Percentiles rank a stretch among this genome's conserved stretches.
Conservation (phyloP, 2,329 filamentous ascomycete genomes). For the Venturia pyrina region DNA sequence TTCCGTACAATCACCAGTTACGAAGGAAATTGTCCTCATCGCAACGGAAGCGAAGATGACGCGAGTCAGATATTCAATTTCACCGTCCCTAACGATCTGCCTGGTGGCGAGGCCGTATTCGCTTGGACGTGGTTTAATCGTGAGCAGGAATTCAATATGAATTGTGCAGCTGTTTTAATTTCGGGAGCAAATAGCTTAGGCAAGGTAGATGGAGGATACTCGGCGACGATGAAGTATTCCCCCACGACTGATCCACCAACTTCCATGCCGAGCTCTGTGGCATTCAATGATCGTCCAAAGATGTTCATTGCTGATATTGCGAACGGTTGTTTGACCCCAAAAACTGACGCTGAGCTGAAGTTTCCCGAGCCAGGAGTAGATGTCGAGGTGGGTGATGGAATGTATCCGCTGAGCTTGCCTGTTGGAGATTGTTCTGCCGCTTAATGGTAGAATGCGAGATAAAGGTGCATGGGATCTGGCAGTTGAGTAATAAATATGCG, state of each 20-base stretch:
- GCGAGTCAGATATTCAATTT: constrained; percentile 36
- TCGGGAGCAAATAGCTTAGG: not conserved
- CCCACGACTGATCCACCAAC: not conserved
- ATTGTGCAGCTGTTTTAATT: constrained; percentile 36
- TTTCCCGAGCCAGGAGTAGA: constrained; percentile 34
- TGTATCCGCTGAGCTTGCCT: constrained; percentile 33
- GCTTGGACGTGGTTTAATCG: constrained; percentile 40
- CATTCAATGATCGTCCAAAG: constrained; percentile 29
- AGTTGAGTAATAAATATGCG: too few species aligned
- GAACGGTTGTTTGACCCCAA: constrained; percentile 29
- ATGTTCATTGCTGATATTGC: constrained; percentile 33
- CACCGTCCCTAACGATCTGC: constrained; percentile 33
- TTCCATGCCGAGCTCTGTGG: constrained; percentile 15
- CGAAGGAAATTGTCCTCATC: constrained; percentile 38
- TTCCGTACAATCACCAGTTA: constrained; percentile 37
- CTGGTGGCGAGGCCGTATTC: constrained; percentile 32
- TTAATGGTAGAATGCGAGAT: too few species aligned
- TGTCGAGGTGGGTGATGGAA: constrained; percentile 33
- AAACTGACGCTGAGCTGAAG: constrained; percentile 30
- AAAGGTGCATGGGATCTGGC: too few species aligned
- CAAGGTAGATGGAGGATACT: not conserved
- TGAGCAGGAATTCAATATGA: constrained; percentile 32
- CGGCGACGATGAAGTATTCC: not conserved
- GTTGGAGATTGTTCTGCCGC: constrained; percentile 5
- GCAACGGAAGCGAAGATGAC: constrained; percentile 27